Conservation (phyloP, 1,284 basidiomycete genomes). For the Melampsora americana region DNA sequence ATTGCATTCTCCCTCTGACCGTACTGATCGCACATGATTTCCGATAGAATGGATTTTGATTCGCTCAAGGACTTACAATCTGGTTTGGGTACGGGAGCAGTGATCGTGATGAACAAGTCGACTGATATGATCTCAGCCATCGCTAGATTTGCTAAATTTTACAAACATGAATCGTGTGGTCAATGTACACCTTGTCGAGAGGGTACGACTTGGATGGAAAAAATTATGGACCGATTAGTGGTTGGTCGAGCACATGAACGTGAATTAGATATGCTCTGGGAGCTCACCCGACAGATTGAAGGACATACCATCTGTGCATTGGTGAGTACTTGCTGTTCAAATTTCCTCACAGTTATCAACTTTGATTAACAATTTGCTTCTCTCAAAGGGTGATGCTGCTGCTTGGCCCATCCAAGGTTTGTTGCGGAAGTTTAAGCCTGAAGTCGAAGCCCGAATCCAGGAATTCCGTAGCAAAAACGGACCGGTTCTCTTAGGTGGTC, state of each 20-base stretch:
- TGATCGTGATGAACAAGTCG: constrained; percentile 98
- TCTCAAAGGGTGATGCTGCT: constrained; percentile 73
- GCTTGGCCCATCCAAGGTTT: constrained; percentile 97
- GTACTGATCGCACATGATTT: not conserved
- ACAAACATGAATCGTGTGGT: constrained; percentile 98
- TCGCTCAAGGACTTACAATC: constrained; percentile 92
- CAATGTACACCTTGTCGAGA: constrained; percentile 87
- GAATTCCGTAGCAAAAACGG: constrained; percentile 76
- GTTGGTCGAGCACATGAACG: constrained; percentile 83
- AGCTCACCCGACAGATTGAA: constrained; percentile 86
- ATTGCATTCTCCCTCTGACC: not conserved
- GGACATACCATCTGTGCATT: constrained; percentile 82
- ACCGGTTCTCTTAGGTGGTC: constrained; percentile 82
- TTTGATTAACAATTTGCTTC: not conserved
- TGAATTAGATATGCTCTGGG: constrained; percentile 95
- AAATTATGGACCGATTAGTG: constrained; percentile 92
- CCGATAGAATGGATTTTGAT: constrained; percentile 88
- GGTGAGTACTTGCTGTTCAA: not conserved
- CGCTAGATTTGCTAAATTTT: constrained; percentile 89
- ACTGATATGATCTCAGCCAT: constrained; percentile 92
- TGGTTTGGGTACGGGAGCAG: constrained; percentile 92
- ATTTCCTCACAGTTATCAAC: not conserved
- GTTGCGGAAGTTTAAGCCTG: constrained; percentile 92
- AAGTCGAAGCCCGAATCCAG: constrained; percentile 81
- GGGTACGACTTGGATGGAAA: constrained; percentile 91